These are phyloP conservation scores for Pterocarpus santalinus DNA, from an alignment of 306 rosid genomes.

Conservation along the genomic window DNA sequence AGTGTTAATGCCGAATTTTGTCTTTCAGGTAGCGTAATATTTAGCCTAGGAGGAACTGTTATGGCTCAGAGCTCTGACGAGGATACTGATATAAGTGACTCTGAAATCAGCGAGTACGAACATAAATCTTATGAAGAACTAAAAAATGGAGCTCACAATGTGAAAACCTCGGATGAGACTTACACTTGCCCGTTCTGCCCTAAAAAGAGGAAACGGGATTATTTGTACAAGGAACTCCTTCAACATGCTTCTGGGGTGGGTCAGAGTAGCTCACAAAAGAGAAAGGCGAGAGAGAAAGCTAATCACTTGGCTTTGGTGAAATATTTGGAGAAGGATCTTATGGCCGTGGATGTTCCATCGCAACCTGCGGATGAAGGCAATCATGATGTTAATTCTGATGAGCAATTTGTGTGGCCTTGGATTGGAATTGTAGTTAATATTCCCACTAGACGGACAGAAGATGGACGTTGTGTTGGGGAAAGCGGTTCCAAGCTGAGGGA, in stretches of 20 bases:
- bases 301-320: constrained; percentile 83
- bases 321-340: constrained; percentile 76
- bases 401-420: constrained; percentile 97
- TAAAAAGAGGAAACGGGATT: constrained; percentile 76
- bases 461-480: constrained; percentile 80
- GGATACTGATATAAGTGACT: constrained; percentile 81
- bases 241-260: constrained; percentile 99
- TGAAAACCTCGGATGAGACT: constrained; percentile 69
- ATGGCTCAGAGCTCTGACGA: constrained; percentile 67
- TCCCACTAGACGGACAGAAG: constrained; percentile 68
- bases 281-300: constrained; percentile 79
- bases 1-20: constrained; percentile 10
- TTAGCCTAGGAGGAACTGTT: constrained; percentile 49
- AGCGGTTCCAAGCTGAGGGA: constrained; percentile 96
- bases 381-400: constrained; percentile 62
- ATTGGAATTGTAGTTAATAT: constrained; percentile 84
- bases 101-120: constrained; percentile 71
- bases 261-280: constrained; percentile 82
- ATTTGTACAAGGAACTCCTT: constrained; percentile 71
- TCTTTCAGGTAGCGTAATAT: constrained; percentile 49
- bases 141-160: constrained; percentile 69
- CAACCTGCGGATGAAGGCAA: constrained; percentile 53
- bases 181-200: constrained; percentile 90
- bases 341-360: constrained; percentile 56
- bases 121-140: constrained; percentile 71